Evolutionary conservation across 441 rosid genomes (phyloP).

Genomic region (Bocquillonia castaneifolia): DNA sequence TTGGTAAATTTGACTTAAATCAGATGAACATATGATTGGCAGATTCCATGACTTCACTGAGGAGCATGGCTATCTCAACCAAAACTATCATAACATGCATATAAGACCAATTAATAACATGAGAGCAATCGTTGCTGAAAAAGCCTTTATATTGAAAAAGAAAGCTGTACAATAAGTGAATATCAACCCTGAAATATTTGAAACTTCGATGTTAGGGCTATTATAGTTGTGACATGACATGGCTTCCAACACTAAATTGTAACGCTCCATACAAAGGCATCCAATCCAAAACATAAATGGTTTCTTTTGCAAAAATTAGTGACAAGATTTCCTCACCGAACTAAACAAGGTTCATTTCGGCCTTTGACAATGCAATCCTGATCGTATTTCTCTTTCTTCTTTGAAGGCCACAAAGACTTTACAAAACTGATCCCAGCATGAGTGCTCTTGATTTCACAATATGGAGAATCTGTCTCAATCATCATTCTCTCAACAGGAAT

Average conservation of each 20-base stretch:
- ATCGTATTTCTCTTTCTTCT: constrained; percentile 90
- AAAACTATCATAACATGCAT: neutral
- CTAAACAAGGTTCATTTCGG: constrained; percentile 91
- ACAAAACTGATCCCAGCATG: constrained; percentile 70
- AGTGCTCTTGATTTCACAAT: constrained; percentile 81
- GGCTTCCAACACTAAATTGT: neutral
- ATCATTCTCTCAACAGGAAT: constrained; percentile 85
- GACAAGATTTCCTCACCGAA: constrained; percentile 48
- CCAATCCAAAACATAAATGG: neutral
- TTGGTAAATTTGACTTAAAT: neutral
- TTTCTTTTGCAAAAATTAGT: neutral
- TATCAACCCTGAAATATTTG: neutral
- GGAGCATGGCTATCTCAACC: neutral
- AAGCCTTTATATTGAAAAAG: neutral
- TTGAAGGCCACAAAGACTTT: constrained; percentile 74
- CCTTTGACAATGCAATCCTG: constrained; percentile 71
- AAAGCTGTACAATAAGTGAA: neutral
- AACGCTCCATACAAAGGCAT: constrained; percentile 1
- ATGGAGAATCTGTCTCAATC: constrained; percentile 98
- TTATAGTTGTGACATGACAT: neutral
- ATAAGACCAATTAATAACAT: neutral
- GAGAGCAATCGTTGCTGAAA: neutral
- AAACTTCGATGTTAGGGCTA: neutral
- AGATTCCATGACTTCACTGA: neutral
- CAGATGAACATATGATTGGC: neutral